Evolutionary conservation across 2,329 filamentous ascomycete genomes (phyloP), one percentile per base, ranked within the genome.

Genomic region (Juglanconis sp.): DNA sequence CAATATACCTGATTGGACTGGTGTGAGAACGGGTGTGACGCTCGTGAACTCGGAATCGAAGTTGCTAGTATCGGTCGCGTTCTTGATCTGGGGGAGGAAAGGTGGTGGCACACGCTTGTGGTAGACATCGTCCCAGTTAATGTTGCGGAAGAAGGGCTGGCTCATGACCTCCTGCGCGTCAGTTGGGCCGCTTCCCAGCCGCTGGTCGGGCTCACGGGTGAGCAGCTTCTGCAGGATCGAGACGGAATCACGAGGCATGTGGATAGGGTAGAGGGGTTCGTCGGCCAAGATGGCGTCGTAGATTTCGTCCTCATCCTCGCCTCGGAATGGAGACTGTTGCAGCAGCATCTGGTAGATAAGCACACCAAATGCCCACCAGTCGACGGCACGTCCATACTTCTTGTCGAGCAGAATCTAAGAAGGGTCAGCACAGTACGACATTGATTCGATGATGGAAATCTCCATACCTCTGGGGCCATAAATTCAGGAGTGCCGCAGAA

Each of bases 401-500:
- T 99, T 99, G 74, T 99, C 95, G 60, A 98, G 82, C 40, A 99
- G 80, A 76, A 99, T 99, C 89, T 96, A 64, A 17, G 7, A 30
- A 49, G 34, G 3, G 17, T 47, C 34, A 52, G 49, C 11, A 46
- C 9, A 10, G 17, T 11, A 30, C 7, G 10, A 17, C 53, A 11
- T 48, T 59, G 13, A 51, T 7, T 49, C 15, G n/a, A 30, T 59
- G 24, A 51, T 5, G 47, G 13, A 13, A 24, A 13, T 32, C 17
- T 15, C 70, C 80, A 70, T 81, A 96, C 92, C 82, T 99, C 95
- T 8, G 95, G 95, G 8, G 95, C 95, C 95, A 99, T 99, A 67
- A 99, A 99, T 73, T 99, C 95, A 15, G 95, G 95, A n/a, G 95
- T 99, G 75, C 95, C 95, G 73, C 95, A 99, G 80, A 99, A 99